phyloP scores from a whole-genome alignment of 176 grass and related monocot species.

The Avena insularis region DNA sequence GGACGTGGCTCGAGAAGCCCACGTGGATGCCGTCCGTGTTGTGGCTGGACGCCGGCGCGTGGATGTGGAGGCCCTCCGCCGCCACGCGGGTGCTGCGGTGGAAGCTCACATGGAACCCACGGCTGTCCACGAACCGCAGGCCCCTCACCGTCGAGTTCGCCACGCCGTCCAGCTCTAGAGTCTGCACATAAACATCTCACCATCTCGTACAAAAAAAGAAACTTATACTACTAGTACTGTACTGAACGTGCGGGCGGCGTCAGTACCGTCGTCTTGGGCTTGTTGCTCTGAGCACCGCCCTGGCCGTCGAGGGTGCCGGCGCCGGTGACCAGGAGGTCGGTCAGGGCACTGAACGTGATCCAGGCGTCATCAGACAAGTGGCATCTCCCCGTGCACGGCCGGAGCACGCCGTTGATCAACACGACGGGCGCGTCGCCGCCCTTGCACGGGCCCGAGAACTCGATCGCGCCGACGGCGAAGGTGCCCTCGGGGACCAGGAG shows the following conservation, averaged over 20 bases:
- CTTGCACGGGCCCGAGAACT: constrained; percentile 47
- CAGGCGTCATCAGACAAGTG: constrained; percentile 31
- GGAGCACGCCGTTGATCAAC: constrained; percentile 46
- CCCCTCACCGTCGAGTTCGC: constrained; percentile 38
- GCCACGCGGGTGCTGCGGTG: constrained; percentile 27
- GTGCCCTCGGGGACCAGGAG: constrained; percentile 53
- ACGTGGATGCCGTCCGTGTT: constrained; percentile 86
- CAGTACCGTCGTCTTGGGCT: constrained; percentile 30
- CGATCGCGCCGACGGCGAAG: constrained; percentile 42
- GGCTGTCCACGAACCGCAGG: constrained; percentile 46
- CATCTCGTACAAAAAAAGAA: not conserved
- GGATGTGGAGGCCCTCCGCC: constrained; percentile 42
- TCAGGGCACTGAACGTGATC: constrained; percentile 52
- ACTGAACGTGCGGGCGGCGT: not conserved
- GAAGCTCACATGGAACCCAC: constrained; percentile 58
- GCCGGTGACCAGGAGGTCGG: constrained; percentile 51
- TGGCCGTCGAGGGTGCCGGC: constrained; percentile 50
- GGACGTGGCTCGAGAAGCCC: constrained; percentile 43
- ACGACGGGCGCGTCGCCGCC: not conserved
- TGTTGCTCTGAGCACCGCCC: not conserved
- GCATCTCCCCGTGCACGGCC: not conserved
- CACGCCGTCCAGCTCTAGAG: constrained; percentile 27
- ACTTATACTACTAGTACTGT: too few relatives aligned
- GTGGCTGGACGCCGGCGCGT: constrained; percentile 45
- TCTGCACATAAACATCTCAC: constrained; percentile 12